These are phyloP conservation scores for Hibiscus tridactylites DNA, from an alignment of 345 rosid genomes.

Conservation along the genomic window DNA sequence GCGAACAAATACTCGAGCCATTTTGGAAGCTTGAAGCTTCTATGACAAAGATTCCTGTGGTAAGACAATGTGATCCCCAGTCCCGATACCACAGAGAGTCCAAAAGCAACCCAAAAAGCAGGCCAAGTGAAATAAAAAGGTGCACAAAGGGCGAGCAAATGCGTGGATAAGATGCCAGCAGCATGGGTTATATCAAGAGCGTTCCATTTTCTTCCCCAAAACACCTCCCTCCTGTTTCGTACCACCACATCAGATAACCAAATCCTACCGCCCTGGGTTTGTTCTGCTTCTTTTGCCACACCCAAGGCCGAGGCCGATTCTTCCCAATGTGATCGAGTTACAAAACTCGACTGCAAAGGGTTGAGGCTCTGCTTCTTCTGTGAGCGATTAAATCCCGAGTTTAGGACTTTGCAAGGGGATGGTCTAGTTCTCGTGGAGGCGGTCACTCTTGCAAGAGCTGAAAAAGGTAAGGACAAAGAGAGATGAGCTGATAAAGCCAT, in stretches of 20 bases:
- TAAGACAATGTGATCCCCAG: constrained; percentile 64
- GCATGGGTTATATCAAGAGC: constrained; percentile 29
- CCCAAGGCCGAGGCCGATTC: no score
- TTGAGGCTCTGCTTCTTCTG: not conserved
- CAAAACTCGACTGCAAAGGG: not conserved
- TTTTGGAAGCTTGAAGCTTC: constrained; percentile 70
- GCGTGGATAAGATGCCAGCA: constrained; percentile 42
- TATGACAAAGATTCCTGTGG: constrained; percentile 64
- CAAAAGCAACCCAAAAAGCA: constrained; percentile 57
- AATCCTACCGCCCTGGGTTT: constrained; percentile 31
- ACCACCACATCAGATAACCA: constrained; percentile 68
- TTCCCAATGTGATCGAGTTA: constrained; percentile 8
- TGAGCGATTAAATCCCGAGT: not conserved
- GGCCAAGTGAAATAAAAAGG: constrained; percentile 72
- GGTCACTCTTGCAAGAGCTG: constrained; percentile 9
- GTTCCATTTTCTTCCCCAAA: constrained; percentile 54
- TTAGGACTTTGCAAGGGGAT: constrained; percentile 3
- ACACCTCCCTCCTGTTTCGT: constrained; percentile 29
- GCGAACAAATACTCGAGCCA: constrained; percentile 86
- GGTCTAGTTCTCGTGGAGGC: not conserved
- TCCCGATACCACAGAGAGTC: constrained; percentile 49
- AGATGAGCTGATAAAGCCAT: constrained; percentile 48
- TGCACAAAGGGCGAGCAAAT: constrained; percentile 57
- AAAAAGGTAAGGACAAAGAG: constrained; percentile 20
- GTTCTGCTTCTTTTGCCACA: constrained; percentile 5